Base-by-base conservation (phyloP, 495 filamentous ascomycete species). In the Talaromyces trachyspermus region DNA sequence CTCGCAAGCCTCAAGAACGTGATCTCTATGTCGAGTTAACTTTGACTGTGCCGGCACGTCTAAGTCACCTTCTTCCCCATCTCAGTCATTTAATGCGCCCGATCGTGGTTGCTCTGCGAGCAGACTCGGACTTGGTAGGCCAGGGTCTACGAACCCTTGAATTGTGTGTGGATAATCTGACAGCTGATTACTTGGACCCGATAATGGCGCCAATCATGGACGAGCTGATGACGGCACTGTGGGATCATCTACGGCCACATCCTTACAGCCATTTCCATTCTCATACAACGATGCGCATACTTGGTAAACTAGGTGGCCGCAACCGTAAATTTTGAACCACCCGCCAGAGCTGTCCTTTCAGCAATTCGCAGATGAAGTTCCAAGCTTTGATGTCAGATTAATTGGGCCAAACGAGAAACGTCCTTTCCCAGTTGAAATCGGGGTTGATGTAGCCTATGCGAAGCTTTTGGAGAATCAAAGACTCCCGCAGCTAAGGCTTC, bases 141-240 rank as follows among this genome's bases (percentile, higher is more conserved):
- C 94, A 99, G 61, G 94, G 94, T 0, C 74, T 99, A 3, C 75
- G 94, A 18, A 99, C 94, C 0, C 71, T 99, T 12, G 94, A 99
- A 58, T 76, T 99, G 12, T 99, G 94, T 57, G 94, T 99, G 19
- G 94, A 99, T 51, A 99, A 99, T 55, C 75, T 99, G 1, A 99
- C 94, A 0, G 90, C 92, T 0, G 94, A 99, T 54, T 99, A 99
- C 57, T 62, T 99, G 24, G 94, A 99, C 54, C 94, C 94, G 0
- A 99, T 99, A 47, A 99, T 99, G 92, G 88, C 89, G 5, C 94
- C 94, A 2, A 92, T 95, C 36, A 96, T 99, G 65, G 92, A 97
- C 54, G 94, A 99, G 52, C 67, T 99, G 44, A 97, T 97, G 90
- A 88, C 88, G 33, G 90, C 89, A 3, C 75, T 99, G 6, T 97